Base-by-base conservation (phyloP, 768 basidiomycete species). In the Baorangia bicolor region DNA sequence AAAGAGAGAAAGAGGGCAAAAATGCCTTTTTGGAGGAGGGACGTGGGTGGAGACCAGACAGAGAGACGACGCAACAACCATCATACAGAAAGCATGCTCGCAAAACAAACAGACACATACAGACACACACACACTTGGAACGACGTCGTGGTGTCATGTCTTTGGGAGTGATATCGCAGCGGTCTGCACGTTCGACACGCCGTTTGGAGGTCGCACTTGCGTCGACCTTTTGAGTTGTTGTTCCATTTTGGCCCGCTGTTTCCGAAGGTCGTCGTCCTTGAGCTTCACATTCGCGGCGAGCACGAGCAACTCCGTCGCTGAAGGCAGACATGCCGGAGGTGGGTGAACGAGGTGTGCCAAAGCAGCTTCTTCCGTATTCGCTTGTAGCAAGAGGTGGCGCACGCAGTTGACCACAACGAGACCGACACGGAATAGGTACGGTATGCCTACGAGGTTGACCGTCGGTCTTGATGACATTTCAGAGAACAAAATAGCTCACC, bases 191-290 rank as follows among this genome's bases (percentile, higher is more conserved):
- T 44, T 59, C 31, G 69, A 53, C 34, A 61, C 6, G 6, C 72
- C 71, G 23, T 62, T 72, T 0, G 65, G 59, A 37, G 67, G 58
- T 20, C 78, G 75, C 3, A 65, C 64, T 39, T 77, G 79, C 18
- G 75, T 74, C 55, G 86, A 84, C 38, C 82, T 77, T 64, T 87
- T 89, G 31, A 84, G 76, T 57, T 86, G 84, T n/a, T 82, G 82
- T 61, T 88, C 86, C 76, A 91, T 82, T 66, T 91, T 91, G 31
- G 79, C 65, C 4, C 90, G 82, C 61, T 87, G 87, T 64, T 90
- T 92, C 27, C 83, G 80, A 16, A 92, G 58, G 55, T 92, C 89
- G 54, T 91, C 90, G 60, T 92, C 90, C 64, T 87, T 92, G 56
- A 92, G 69, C 67, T 87, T 90, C 58, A 88, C 74, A 3, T 81